phyloP scores from a whole-genome alignment of 805 yeast genomes.

The Metschnikowia hibisci region DNA sequence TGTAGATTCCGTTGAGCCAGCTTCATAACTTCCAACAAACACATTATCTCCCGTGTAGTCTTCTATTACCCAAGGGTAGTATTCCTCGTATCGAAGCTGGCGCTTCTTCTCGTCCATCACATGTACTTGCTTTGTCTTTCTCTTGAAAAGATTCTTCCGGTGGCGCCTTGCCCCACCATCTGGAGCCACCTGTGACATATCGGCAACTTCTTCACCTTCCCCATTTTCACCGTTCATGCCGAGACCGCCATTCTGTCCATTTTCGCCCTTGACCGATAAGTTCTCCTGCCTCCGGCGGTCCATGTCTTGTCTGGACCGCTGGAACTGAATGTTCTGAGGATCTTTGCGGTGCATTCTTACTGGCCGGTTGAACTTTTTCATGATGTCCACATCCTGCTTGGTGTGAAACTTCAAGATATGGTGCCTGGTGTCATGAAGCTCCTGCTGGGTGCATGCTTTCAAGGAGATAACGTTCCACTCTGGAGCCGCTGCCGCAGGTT shows the following conservation, averaged over 20 bases:
- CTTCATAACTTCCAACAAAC: slow-evolving; percentile 95
- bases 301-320: slow-evolving; percentile 71
- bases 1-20: slow-evolving; percentile 78
- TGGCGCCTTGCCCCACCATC: slow-evolving; percentile 80
- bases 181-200: slow-evolving; percentile 76
- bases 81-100: slow-evolving; percentile 88
- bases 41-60: slow-evolving; percentile 93
- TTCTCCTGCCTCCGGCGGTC: slow-evolving; percentile 48
- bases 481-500: slow-evolving; percentile 1
- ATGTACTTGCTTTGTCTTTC: slow-evolving; percentile 81
- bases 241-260: slow-evolving; percentile 17
- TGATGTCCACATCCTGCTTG: slow-evolving; percentile 67
- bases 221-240: slow-evolving; percentile 14
- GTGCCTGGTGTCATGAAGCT: slow-evolving; percentile 65
- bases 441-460: slow-evolving; percentile 69
- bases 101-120: slow-evolving; percentile 79
- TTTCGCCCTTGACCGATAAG: slow-evolving; percentile 21
- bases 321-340: slow-evolving; percentile 86
- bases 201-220: slow-evolving; percentile 29
- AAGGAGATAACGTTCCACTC: slow-evolving; percentile 56
- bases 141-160: slow-evolving; percentile 55
- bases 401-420: slow-evolving; percentile 82
- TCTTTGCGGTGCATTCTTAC: slow-evolving; percentile 89
- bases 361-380: slow-evolving; percentile 70
- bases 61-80: slow-evolving; percentile 97